phyloP scores from a whole-genome alignment of 805 yeast genomes.

The Lipomyces sp. region DNA sequence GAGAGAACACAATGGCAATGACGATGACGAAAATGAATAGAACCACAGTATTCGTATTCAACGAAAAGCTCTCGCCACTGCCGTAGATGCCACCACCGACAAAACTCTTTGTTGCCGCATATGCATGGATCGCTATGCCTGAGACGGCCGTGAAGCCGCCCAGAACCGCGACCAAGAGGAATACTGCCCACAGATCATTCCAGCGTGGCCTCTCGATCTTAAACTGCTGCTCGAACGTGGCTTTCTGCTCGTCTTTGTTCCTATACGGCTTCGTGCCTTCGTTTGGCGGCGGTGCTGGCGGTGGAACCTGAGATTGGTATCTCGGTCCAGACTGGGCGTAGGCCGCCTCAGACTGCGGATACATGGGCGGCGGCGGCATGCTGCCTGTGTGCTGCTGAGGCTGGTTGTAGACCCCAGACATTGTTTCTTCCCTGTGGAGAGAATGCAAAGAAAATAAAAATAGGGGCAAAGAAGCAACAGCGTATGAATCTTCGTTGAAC shows the following conservation, averaged over 20 bases:
- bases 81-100: conserved; percentile 69
- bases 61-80: conserved; percentile 57
- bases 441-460: neutral
- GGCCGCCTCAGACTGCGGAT: conserved; percentile 26
- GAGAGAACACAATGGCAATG: conserved; percentile 62
- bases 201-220: conserved; percentile 64
- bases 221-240: conserved; percentile 69
- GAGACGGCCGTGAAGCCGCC: conserved; percentile 75
- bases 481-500: no score
- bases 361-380: conserved; percentile 30
- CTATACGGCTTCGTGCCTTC: conserved; percentile 6
- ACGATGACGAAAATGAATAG: conserved; percentile 69
- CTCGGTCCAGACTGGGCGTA: conserved; percentile 24
- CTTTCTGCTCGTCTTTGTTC: conserved; percentile 42
- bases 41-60: conserved; percentile 76
- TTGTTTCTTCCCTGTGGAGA: neutral
- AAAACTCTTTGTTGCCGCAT: conserved; percentile 57
- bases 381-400: conserved; percentile 1
- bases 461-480: no score
- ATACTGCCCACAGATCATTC: conserved; percentile 71
- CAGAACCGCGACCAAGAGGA: conserved; percentile 55
- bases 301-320: conserved; percentile 20
- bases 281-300: conserved; percentile 14
- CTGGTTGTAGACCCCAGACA: conserved; percentile 5
- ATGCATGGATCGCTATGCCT: conserved; percentile 67